These are phyloP conservation scores for Clitopilus hobsonii DNA, from an alignment of 768 basidiomycete genomes.

Conservation along the genomic window DNA sequence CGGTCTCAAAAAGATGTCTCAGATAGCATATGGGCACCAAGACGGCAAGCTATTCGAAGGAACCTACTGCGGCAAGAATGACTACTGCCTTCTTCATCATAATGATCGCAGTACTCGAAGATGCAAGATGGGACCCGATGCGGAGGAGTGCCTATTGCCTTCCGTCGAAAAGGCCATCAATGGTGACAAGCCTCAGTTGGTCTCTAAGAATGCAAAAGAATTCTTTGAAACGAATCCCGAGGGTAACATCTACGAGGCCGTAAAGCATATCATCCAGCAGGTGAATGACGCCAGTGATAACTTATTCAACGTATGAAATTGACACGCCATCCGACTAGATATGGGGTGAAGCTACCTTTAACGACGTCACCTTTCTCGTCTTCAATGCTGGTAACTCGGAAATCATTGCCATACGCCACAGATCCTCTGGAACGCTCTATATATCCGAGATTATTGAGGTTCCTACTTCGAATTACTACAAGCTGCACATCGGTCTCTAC, in stretches of 20 bases:
- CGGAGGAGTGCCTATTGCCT: not conserved
- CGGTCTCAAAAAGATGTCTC: not conserved
- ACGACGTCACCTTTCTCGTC: conserved; percentile 3
- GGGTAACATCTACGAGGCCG: too few relatives aligned
- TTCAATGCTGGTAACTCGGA: conserved; percentile 2
- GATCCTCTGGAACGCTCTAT: not conserved
- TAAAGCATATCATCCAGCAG: too few relatives aligned
- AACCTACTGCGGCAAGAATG: not conserved
- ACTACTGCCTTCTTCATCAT: not conserved
- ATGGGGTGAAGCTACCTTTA: not conserved
- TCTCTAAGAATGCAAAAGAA: too few relatives aligned
- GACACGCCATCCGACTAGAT: too few relatives aligned
- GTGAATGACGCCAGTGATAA: too few relatives aligned
- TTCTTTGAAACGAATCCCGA: too few relatives aligned
- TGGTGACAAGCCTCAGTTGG: too few relatives aligned
- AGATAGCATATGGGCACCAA: not conserved
- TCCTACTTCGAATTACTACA: not conserved
- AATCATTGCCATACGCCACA: not conserved
- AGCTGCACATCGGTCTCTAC: not conserved
- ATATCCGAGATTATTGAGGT: conserved; percentile 3
- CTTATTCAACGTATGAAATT: too few relatives aligned
- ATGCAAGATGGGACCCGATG: not conserved
- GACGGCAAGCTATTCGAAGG: not conserved
- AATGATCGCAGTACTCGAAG: not conserved
- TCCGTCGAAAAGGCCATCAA: not conserved